phyloP scores from a whole-genome alignment of 1,139 yeast species.

The Ogataea hybrid region DNA sequence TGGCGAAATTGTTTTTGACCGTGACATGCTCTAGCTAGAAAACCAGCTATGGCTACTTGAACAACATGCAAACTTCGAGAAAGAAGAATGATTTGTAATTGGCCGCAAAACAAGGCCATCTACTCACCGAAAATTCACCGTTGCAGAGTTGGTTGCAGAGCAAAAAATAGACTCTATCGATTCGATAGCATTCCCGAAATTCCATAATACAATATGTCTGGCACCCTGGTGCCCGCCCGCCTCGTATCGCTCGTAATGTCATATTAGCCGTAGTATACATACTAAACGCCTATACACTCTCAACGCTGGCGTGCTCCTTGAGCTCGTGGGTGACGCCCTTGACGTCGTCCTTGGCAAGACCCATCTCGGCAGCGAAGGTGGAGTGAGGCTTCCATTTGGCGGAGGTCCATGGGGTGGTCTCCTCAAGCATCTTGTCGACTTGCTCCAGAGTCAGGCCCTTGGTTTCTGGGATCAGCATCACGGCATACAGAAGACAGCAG shows the following conservation, averaged over 20 bases:
- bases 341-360: constrained; percentile 22
- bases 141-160: too few species aligned
- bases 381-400: constrained; percentile 33
- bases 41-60: too few species aligned
- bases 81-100: too few species aligned
- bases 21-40: too few species aligned
- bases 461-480: constrained; percentile 52
- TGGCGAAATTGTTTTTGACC: too few species aligned
- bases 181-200: too few species aligned
- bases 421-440: constrained; percentile 43
- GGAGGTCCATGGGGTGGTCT: constrained; percentile 33
- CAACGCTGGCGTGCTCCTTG: constrained; percentile 16
- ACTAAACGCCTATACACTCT: constrained; percentile 10
- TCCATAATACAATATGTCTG: too few species aligned
- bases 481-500: constrained; percentile 40
- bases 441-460: constrained; percentile 57
- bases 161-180: too few species aligned
- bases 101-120: too few species aligned
- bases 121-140: too few species aligned
- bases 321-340: constrained; percentile 9
- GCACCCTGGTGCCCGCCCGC: too few species aligned
- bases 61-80: too few species aligned
- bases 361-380: constrained; percentile 27
- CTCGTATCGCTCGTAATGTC: background rate
- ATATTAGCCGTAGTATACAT: constrained; percentile 2